Base-by-base conservation (phyloP, 331 rosid species). In the Rosa hybrid region DNA sequence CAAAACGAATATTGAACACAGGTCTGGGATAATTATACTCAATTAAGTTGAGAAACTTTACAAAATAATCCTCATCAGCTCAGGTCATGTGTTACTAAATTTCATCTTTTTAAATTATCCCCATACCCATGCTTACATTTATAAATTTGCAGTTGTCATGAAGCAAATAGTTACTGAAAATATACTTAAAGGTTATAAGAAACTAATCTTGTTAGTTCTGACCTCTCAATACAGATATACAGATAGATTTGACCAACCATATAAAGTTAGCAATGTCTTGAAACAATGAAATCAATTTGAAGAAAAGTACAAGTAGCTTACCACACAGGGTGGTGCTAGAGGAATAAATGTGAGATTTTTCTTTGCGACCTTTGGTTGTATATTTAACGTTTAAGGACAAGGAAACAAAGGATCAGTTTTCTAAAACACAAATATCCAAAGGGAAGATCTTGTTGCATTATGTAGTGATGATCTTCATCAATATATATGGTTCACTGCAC, bases 251-350 rank as follows among this genome's bases (percentile, higher is more conserved):
- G 50, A n/a, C 13, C 14, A 21, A 64, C 73, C 8, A 62, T 4
- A 49, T 12, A 72, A 48, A 53, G 67, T 56, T 27, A 49, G 51
- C 62, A 59, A 49, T 38, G 70, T 20, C 8, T 68, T 48, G 18
- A 81, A 53, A 27, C 27, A 8, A 34, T 46, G 30, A 85, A 72
- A 60, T 54, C 21, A 67, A 20, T 12, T 67, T 46, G 64, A 70
- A 82, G 62, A 49, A 3, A 27, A 11, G 57, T 64, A 77, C 57
- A 13, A 20, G 44, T 64, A 39, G 80, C 92, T 90, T 89, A 95
- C 99, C 97, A 95, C 99, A 57, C 98, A 95, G 30, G 99, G 97
- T 41, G 98, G 99, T 74, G 98, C 99, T 79, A 95, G 86, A 30
- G 99, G 99, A 83, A 95, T 86, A 83, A 95, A 95, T 16, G 98